Percentiles rank a stretch among this genome's conserved stretches.
phyloP scores from a whole-genome alignment of 441 rosid species.

The Populus hybrid region DNA sequence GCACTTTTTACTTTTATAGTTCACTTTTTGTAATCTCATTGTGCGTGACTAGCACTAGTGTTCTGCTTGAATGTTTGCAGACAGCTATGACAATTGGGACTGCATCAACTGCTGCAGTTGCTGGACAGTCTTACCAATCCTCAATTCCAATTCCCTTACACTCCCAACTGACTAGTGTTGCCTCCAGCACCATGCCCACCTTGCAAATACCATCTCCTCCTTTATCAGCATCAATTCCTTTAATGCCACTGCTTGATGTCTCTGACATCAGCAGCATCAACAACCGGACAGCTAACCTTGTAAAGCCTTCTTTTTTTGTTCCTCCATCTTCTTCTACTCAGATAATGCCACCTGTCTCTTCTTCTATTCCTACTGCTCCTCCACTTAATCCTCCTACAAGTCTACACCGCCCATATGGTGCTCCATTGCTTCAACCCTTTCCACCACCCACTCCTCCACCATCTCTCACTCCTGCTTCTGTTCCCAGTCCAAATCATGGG shows the following conservation, averaged over 20 bases:
- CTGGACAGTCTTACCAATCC: conserved; percentile 49
- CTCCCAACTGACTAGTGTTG: conserved; percentile 34
- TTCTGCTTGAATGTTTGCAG: conserved; percentile 42
- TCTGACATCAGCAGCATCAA: conserved; percentile 39
- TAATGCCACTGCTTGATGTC: conserved; percentile 47
- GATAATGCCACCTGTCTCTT: conserved; percentile 41
- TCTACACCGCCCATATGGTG: conserved; percentile 63
- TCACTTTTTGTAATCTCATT: not conserved
- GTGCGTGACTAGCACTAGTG: not conserved
- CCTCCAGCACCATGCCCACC: conserved; percentile 42
- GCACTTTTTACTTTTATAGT: not conserved
- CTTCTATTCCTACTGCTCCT: conserved; percentile 55
- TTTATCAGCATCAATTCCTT: conserved; percentile 44
- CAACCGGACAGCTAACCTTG: conserved; percentile 47
- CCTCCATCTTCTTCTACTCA: conserved; percentile 42
- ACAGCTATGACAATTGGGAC: conserved; percentile 53
- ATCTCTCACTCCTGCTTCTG: conserved; percentile 62
- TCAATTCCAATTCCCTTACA: conserved; percentile 40
- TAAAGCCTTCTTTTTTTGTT: conserved; percentile 66
- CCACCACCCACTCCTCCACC: conserved; percentile 91
- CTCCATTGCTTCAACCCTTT: conserved; percentile 92
- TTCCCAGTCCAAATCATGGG: conserved; percentile 36
- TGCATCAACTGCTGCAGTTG: conserved; percentile 35
- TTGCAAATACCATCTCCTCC: conserved; percentile 47
- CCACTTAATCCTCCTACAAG: conserved; percentile 47